Conservation (phyloP, 768 basidiomycete species). For the Tricholoma saponaceum region DNA sequence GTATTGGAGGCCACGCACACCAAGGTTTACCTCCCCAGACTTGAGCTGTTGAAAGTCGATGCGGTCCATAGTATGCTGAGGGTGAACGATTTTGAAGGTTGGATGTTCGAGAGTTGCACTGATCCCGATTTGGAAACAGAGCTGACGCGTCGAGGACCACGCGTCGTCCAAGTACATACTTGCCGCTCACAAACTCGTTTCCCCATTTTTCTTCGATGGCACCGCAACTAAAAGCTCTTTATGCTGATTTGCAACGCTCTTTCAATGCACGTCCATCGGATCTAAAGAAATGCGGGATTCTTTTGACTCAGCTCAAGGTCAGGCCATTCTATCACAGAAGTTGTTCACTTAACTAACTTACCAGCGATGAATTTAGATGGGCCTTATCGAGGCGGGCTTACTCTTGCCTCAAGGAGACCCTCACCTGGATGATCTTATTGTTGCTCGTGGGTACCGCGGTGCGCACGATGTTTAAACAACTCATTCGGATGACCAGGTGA, state of each 20-base stretch:
- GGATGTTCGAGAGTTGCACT: constrained; percentile 1
- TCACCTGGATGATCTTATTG: constrained; percentile 62
- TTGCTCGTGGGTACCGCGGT: constrained; percentile 50
- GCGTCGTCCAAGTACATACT: constrained; percentile 27
- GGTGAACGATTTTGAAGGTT: constrained; percentile 9
- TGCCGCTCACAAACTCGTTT: neutral
- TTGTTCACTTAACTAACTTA: neutral
- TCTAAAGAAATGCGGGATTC: constrained; percentile 56
- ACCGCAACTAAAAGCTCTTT: constrained; percentile 53
- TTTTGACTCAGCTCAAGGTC: constrained; percentile 78
- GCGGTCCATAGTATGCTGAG: constrained; percentile 44
- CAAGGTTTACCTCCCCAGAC: constrained; percentile 93
- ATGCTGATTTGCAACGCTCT: constrained; percentile 61
- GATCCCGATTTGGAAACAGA: constrained; percentile 16
- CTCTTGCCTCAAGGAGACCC: constrained; percentile 67
- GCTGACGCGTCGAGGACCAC: constrained; percentile 55
- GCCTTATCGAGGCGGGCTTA: constrained; percentile 72
- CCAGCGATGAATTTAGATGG: constrained; percentile 44
- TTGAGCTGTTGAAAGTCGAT: constrained; percentile 89
- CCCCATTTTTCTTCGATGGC: constrained; percentile 36
- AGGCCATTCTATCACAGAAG: neutral
- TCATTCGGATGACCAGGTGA: constrained; percentile 52
- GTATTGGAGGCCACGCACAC: constrained; percentile 51
- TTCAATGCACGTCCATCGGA: constrained; percentile 66
- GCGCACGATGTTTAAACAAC: neutral